Percentiles rank a stretch among this genome's conserved stretches.
These are phyloP conservation scores for Tetramitus jugosus DNA, from an alignment of 208 protist genomes.

Conservation along the genomic window DNA sequence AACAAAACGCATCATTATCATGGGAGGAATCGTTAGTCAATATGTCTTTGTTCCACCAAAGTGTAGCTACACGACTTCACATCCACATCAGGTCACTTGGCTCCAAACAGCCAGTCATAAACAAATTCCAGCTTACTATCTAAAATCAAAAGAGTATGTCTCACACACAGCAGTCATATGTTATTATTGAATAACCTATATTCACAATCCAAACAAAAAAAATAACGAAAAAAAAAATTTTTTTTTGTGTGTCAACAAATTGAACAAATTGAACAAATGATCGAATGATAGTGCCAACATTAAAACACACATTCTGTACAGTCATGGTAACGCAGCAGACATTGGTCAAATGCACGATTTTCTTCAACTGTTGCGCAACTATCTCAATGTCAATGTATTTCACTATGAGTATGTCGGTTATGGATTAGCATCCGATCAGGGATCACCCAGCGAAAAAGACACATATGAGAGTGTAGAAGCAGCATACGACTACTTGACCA, in stretches of 20 bases:
- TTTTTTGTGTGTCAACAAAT: too few species aligned
- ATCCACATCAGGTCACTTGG: not conserved
- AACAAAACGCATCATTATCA: too few species aligned
- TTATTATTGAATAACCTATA: not conserved
- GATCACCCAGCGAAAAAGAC: not conserved
- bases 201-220: too few species aligned
- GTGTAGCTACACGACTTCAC: not conserved
- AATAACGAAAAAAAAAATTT: too few species aligned
- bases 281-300: too few species aligned
- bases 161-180: not conserved
- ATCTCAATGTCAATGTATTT: constrained; percentile 8
- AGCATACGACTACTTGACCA: not conserved
- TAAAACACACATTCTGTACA: not conserved
- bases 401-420: constrained; percentile 21
- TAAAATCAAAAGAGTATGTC: not conserved
- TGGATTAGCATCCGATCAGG: not conserved
- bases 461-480: constrained; percentile 12
- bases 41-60: not conserved
- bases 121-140: not conserved
- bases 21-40: not conserved
- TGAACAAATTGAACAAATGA: too few species aligned
- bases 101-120: not conserved
- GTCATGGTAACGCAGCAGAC: constrained; percentile 15
- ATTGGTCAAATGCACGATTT: constrained; percentile 16
- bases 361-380: not conserved